Evolutionary conservation across 495 filamentous ascomycete species (phyloP).

Genomic region (Trypethelium eluteriae): DNA sequence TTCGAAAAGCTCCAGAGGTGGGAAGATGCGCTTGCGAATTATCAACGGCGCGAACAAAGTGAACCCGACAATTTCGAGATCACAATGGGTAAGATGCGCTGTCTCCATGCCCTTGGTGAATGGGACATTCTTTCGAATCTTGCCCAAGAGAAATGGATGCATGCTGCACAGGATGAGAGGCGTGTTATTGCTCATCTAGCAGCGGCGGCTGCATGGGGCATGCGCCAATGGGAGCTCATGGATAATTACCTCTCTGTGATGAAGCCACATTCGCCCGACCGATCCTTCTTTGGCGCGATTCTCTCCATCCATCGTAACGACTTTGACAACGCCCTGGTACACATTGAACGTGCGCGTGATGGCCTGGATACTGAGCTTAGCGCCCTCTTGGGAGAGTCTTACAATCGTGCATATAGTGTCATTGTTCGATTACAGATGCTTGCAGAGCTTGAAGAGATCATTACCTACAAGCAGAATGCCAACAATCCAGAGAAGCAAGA

Average conservation of each 20-base stretch:
- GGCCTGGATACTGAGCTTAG: conserved; percentile 91
- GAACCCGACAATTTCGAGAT: conserved; percentile 71
- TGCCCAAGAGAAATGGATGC: conserved; percentile 86
- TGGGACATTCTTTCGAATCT: conserved; percentile 87
- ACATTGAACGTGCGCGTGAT: conserved; percentile 85
- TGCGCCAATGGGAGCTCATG: conserved; percentile 95
- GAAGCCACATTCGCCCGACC: conserved; percentile 84
- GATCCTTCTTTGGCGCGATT: conserved; percentile 95
- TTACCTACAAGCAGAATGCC: conserved; percentile 84
- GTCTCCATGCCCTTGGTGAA: conserved; percentile 91
- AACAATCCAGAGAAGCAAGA: conserved; percentile 74
- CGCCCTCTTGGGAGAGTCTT: conserved; percentile 89
- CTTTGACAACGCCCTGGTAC: conserved; percentile 74
- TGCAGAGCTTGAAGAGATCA: conserved; percentile 95
- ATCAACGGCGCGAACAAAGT: conserved; percentile 69
- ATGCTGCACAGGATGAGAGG: conserved; percentile 74
- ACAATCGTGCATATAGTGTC: conserved; percentile 90
- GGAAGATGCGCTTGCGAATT: conserved; percentile 94
- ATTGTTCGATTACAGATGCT: conserved; percentile 98
- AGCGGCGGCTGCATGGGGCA: conserved; percentile 94
- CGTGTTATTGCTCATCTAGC: conserved; percentile 84
- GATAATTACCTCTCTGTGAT: conserved; percentile 91
- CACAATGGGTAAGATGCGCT: conserved; percentile 99
- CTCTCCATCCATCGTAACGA: conserved; percentile 89
- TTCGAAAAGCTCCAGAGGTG: conserved; percentile 96